Evolutionary conservation across 768 basidiomycete genomes (phyloP).

Genomic region (Amyloporia xantha): DNA sequence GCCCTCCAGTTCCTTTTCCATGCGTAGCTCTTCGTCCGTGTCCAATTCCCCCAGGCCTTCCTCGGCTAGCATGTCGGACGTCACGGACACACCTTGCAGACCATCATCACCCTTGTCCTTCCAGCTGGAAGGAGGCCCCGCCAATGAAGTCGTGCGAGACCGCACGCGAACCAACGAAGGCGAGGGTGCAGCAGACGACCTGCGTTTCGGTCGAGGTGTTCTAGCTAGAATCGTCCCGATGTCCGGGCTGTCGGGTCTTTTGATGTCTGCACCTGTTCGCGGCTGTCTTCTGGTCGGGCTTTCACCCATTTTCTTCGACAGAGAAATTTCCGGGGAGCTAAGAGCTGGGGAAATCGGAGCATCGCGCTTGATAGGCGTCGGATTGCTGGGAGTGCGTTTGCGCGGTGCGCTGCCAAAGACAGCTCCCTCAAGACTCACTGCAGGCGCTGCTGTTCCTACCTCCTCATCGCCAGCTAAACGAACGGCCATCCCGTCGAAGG

Average conservation of each 20-base stretch:
- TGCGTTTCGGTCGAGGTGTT: slow-evolving; percentile 26
- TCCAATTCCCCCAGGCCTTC: slow-evolving; percentile 4
- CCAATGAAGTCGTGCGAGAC: slow-evolving; percentile 11
- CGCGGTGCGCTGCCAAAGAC: slow-evolving; percentile 20
- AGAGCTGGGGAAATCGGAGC: slow-evolving; percentile 6
- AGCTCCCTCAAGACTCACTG: too few relatives aligned
- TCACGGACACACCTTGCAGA: slow-evolving; percentile 5
- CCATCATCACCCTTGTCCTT: slow-evolving; percentile 9
- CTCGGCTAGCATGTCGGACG: slow-evolving; percentile 10
- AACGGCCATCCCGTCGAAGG: too few relatives aligned
- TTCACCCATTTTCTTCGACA: background rate
- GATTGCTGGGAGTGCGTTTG: slow-evolving; percentile 11
- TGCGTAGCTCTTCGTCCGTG: slow-evolving; percentile 9
- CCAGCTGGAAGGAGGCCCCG: slow-evolving; percentile 11
- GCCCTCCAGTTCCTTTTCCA: slow-evolving; percentile 12
- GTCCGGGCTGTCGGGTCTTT: slow-evolving; percentile 26
- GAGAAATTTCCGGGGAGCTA: slow-evolving; percentile 5
- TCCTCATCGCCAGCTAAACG: too few relatives aligned
- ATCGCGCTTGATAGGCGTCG: slow-evolving; percentile 5
- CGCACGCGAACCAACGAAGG: slow-evolving; percentile 10
- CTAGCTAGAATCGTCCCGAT: slow-evolving; percentile 25
- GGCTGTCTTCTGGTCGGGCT: background rate
- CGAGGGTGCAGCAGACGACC: slow-evolving; percentile 16
- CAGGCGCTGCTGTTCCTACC: too few relatives aligned
- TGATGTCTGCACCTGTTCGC: background rate